These are phyloP conservation scores for Centaurea solstitialis DNA, from an alignment of 129 eudicot genomes.

Conservation along the genomic window DNA sequence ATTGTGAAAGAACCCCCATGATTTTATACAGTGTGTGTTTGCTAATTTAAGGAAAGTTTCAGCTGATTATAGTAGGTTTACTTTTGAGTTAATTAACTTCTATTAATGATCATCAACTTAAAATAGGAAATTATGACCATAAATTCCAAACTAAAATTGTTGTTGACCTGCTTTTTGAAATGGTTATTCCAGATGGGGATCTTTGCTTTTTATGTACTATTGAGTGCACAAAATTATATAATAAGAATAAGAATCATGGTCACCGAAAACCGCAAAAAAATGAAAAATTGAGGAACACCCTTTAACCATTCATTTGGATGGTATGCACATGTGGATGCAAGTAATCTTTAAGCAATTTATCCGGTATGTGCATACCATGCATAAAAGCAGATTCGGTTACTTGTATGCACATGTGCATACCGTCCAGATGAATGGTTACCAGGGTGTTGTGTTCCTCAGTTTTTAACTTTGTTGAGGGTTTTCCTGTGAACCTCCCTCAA, in stretches of 20 bases:
- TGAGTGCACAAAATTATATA: background rate
- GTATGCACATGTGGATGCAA: too few species aligned
- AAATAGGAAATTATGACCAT: slow-evolving; percentile 15
- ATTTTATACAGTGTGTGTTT: background rate
- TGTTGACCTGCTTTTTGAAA: background rate
- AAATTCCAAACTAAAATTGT: background rate
- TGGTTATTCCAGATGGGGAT: background rate
- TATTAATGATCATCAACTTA: slow-evolving; percentile 15
- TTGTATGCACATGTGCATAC: too few species aligned
- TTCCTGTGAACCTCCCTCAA: too few species aligned
- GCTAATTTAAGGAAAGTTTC: slow-evolving; percentile 23
- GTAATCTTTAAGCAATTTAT: too few species aligned
- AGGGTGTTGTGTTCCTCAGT: too few species aligned
- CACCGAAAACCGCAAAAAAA: too few species aligned
- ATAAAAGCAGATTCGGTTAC: too few species aligned
- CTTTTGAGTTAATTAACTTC: background rate
- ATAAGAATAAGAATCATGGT: background rate
- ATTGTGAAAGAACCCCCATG: background rate
- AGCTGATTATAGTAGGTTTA: background rate
- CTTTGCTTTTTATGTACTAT: background rate
- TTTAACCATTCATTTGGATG: too few species aligned
- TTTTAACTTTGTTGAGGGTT: too few species aligned
- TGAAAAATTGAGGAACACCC: too few species aligned
- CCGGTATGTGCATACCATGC: too few species aligned
- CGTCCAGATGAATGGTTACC: too few species aligned